Conservation (phyloP, 1,139 yeast species). For the Hyphopichia buzzinii region DNA sequence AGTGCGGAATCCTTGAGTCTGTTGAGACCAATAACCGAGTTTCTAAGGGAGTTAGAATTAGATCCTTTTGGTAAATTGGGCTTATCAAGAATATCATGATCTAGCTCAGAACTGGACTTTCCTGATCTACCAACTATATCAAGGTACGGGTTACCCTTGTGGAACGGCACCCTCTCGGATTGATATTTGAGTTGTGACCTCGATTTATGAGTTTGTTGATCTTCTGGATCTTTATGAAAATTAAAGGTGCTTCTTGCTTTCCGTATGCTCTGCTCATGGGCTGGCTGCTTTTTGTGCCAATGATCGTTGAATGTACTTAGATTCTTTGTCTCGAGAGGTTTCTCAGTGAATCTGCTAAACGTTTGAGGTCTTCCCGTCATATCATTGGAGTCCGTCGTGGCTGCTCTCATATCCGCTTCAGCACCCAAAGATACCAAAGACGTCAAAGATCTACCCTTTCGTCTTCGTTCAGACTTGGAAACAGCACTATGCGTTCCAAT, state of each 20-base stretch:
- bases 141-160: constrained; percentile 27
- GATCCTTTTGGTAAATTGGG: constrained; percentile 39
- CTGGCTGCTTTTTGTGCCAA: neutral
- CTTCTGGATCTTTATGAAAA: constrained; percentile 13
- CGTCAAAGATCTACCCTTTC: constrained; percentile 29
- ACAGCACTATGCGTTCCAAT: constrained; percentile 20
- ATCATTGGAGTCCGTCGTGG: neutral
- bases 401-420: constrained; percentile 5
- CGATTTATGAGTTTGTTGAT: neutral
- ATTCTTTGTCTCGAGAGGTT: neutral
- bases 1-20: constrained; percentile 32
- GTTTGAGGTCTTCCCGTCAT: constrained; percentile 1
- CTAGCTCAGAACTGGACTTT: constrained; percentile 5
- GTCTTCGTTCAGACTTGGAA: constrained; percentile 5
- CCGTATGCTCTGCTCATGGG: constrained; percentile 15
- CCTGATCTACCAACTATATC: constrained; percentile 9
- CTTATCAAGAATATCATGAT: constrained; percentile 14
- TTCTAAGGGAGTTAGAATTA: constrained; percentile 26
- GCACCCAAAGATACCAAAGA: constrained; percentile 22
- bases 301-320: neutral
- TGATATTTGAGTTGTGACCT: constrained; percentile 16
- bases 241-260: constrained; percentile 39
- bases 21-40: constrained; percentile 41
- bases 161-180: constrained; percentile 23
- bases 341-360: constrained; percentile 1